phyloP scores from a whole-genome alignment of 1,284 basidiomycete genomes.

The Xerocomus amazonicus region DNA sequence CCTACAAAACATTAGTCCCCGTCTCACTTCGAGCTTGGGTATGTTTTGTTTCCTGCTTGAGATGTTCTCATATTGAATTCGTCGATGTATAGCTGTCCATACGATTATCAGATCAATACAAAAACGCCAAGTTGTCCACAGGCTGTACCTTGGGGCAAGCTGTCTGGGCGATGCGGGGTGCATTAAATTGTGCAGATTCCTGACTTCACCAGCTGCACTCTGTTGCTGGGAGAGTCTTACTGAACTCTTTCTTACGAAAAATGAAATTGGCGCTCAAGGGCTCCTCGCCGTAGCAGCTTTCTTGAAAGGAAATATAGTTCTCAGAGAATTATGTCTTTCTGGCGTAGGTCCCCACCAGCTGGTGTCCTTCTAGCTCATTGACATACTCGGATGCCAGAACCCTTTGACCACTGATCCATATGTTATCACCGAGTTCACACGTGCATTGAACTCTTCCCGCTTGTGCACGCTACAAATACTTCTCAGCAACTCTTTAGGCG shows the following conservation, averaged over 20 bases:
- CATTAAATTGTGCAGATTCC: conserved; percentile 50
- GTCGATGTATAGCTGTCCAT: conserved; percentile 15
- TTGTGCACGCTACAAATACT: conserved; percentile 32
- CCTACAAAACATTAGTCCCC: conserved; percentile 28
- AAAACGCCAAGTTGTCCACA: conserved; percentile 30
- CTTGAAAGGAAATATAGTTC: conserved; percentile 42
- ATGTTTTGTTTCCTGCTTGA: neutral
- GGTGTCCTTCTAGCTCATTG: conserved; percentile 9
- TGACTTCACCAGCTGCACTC: conserved; percentile 46
- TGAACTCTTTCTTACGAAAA: conserved; percentile 57
- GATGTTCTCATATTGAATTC: neutral
- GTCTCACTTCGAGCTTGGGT: conserved; percentile 31
- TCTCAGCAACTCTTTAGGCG: conserved; percentile 33
- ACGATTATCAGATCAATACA: conserved; percentile 29
- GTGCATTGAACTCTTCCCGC: conserved; percentile 30
- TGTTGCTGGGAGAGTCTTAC: conserved; percentile 40
- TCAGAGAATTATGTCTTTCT: conserved; percentile 54
- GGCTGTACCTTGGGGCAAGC: conserved; percentile 30
- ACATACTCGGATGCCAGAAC: conserved; percentile 20
- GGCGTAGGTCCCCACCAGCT: conserved; percentile 47
- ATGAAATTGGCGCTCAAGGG: conserved; percentile 52
- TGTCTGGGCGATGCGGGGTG: conserved; percentile 50
- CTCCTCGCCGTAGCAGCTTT: conserved; percentile 52
- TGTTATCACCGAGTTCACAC: conserved; percentile 32
- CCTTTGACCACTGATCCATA: conserved; percentile 22